Conservation (phyloP, 192 early-diverging fungal genomes). For the Umbelopsis vinacea region DNA sequence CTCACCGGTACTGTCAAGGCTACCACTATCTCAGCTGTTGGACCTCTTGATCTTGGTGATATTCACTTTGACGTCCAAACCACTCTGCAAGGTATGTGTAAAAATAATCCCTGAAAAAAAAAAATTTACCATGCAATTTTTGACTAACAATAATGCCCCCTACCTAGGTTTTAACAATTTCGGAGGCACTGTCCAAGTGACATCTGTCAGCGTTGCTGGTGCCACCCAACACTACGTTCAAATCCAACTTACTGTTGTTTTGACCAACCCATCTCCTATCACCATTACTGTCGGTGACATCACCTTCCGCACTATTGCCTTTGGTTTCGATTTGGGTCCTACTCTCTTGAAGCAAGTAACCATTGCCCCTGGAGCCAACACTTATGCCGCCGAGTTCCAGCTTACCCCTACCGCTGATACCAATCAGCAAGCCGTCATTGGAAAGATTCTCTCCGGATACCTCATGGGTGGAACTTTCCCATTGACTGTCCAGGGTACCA, state of each 20-base stretch:
- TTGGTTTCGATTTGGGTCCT: conserved; percentile 40
- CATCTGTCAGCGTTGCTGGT: conserved; percentile 15
- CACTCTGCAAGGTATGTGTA: conserved; percentile 35
- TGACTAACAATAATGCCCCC: not conserved
- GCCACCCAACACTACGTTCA: conserved; percentile 43
- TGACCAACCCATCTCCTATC: conserved; percentile 58
- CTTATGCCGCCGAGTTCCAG: conserved; percentile 45
- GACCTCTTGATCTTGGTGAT: conserved; percentile 42
- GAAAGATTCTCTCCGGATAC: conserved; percentile 45
- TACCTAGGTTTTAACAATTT: conserved; percentile 36
- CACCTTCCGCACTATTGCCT: conserved; percentile 44
- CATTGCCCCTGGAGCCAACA: conserved; percentile 53
- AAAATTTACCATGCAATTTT: too few relatives aligned
- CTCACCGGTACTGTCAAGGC: conserved; percentile 36
- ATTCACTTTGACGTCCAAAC: conserved; percentile 46
- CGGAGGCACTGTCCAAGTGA: conserved; percentile 28
- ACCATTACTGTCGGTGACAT: conserved; percentile 55
- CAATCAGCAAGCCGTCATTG: conserved; percentile 33
- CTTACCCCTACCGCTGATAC: conserved; percentile 35
- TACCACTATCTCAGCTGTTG: conserved; percentile 39
- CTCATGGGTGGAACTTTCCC: conserved; percentile 40
- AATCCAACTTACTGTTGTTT: conserved; percentile 43
- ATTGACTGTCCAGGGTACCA: conserved; percentile 44
- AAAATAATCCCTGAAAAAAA: too few relatives aligned
- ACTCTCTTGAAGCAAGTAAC: conserved; percentile 48